Percentiles rank a stretch among this genome's conserved stretches.
phyloP scores from a whole-genome alignment of 2,329 filamentous ascomycete genomes.

The Aspergillus brasiliensis region DNA sequence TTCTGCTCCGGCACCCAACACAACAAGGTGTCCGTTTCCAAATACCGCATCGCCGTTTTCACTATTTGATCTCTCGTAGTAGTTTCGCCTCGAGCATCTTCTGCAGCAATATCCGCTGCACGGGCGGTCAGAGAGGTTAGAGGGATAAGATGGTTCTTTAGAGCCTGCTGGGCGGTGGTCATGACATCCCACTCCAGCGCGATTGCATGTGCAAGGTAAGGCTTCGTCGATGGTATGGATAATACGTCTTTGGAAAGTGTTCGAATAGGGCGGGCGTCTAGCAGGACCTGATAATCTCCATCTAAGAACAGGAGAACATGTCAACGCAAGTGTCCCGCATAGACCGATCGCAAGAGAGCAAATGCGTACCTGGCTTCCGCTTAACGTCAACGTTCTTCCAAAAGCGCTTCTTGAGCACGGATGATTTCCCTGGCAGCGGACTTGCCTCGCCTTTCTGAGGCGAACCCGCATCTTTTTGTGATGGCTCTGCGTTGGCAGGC shows the following conservation, averaged over 20 bases:
- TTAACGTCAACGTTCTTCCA: slow-evolving; percentile 81
- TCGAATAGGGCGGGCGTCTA: slow-evolving; percentile 78
- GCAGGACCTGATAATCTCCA: slow-evolving; percentile 65
- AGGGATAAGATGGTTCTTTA: slow-evolving; percentile 84
- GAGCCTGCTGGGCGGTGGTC: slow-evolving; percentile 76
- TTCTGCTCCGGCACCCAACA: slow-evolving; percentile 75
- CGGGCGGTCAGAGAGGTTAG: slow-evolving; percentile 83
- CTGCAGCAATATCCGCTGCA: slow-evolving; percentile 75
- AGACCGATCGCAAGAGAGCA: neutral
- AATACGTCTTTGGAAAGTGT: slow-evolving; percentile 74
- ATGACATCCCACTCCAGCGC: slow-evolving; percentile 93
- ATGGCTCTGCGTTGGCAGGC: slow-evolving; percentile 52
- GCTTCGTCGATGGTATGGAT: slow-evolving; percentile 72
- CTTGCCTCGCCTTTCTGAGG: slow-evolving; percentile 9
- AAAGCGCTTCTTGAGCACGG: slow-evolving; percentile 70
- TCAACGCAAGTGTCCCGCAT: slow-evolving; percentile 8
- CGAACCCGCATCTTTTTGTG: slow-evolving; percentile 41
- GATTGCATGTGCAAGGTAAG: slow-evolving; percentile 78
- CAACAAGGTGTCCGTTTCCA: slow-evolving; percentile 88
- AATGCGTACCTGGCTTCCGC: slow-evolving; percentile 61
- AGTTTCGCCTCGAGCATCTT: slow-evolving; percentile 58
- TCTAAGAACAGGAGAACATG: slow-evolving; percentile 3
- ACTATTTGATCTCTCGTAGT: slow-evolving; percentile 66
- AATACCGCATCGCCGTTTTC: slow-evolving; percentile 74
- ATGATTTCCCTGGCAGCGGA: slow-evolving; percentile 34